Evolutionary conservation across 257 asterid genomes (phyloP).

Genomic region (Thymus mandschuricus): DNA sequence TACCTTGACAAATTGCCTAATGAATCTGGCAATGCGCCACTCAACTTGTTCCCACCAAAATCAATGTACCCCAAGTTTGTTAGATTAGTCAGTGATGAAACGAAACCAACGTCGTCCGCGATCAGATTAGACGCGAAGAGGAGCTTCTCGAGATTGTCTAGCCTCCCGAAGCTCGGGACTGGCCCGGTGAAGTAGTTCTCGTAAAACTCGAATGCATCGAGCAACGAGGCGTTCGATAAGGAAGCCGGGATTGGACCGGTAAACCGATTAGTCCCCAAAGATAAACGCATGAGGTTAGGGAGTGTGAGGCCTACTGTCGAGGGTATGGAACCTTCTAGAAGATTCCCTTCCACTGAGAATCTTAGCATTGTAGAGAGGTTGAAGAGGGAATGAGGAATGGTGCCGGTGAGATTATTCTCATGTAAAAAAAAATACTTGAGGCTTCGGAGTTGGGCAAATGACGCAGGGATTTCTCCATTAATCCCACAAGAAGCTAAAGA

Average conservation of each 20-base stretch:
- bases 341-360: too few species aligned
- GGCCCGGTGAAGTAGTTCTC: conserved; percentile 28
- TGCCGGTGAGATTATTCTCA: background rate
- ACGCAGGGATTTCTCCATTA: background rate
- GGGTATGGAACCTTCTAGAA: background rate
- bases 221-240: background rate
- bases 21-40: conserved; percentile 43
- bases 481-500: background rate
- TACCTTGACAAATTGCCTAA: conserved; percentile 40
- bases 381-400: background rate
- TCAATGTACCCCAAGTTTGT: conserved; percentile 25
- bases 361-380: background rate
- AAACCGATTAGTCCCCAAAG: background rate
- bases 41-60: conserved; percentile 34
- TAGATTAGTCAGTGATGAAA: conserved; percentile 43
- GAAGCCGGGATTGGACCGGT: background rate
- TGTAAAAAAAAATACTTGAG: background rate
- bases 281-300: background rate
- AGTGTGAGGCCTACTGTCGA: background rate
- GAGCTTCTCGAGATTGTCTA: background rate
- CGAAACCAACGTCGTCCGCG: conserved; percentile 32
- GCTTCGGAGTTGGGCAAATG: background rate
- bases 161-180: conserved; percentile 35
- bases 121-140: conserved; percentile 19
- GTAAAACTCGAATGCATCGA: too few species aligned